Evolutionary conservation across 208 protist species (phyloP), one percentile per base, ranked within the genome.

Genomic region (Acanthamoeba pearcei): DNA sequence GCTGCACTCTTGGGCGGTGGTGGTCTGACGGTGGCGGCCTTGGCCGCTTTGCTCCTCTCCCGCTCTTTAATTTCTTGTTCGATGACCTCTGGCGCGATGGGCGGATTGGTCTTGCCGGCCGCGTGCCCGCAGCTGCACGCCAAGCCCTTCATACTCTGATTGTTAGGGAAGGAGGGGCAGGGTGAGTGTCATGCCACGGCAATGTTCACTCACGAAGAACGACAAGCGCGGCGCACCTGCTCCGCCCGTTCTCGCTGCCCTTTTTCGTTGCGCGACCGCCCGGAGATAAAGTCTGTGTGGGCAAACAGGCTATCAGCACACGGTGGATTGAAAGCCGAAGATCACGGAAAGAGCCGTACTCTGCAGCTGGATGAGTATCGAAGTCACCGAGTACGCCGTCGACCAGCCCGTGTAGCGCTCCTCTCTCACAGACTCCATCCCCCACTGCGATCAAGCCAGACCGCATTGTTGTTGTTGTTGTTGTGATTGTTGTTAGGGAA

Each of bases 361-460:
- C 74, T 83, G 74, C 22, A 90, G 82, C 55, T 90, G 82, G 51
- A 90, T 32, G 29, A 90, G 57, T n/a, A 90, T 90, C 1, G 82
- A 90, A 12, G 57, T 38, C 49, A 90, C 82, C n/a, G 82, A 68
- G 53, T 90, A 90, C n/a, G 32, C 46, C 29, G 82, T 70, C 53
- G 82, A 90, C 82, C 82, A 90, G n/a, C 82, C 82, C 13, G 53
- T 90, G 53, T 66, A 90, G 3, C n/a, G 29, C 22, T 80, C 35
- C n/a, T 29, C n/a, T 13, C 9, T 10, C 72, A 35, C 72, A 29
- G 29, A 38, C 68, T 64, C 22, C 19, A 27, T 64, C 12, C 19
- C 19, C 22, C 27, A 29, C 27, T 29, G 24, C 27, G 6, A 27
- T 27, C 62, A 68, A 80, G 32, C 29, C 12, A 10, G 3, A 49